Base-by-base conservation (phyloP, 352 stramenopile genomes). In the Halophytophthora batemanensis region DNA sequence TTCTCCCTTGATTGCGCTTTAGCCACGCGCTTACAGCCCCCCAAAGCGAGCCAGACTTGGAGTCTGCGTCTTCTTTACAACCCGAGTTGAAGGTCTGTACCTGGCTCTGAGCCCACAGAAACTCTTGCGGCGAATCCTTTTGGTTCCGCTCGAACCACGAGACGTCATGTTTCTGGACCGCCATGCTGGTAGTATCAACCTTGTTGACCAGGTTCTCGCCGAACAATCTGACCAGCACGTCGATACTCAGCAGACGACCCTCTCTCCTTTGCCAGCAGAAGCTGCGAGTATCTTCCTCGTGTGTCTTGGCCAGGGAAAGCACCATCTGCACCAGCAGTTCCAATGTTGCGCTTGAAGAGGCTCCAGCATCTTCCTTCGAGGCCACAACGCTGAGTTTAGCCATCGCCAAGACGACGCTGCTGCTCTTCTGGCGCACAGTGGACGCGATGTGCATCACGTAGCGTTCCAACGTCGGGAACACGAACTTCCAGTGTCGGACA, bases 401-500 rank as follows among this genome's bases (percentile, higher is more conserved):
- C 10, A 91, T 43, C 7, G 74, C 64, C 13, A 71, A 36, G 14
- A 89, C 64, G 18, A 88, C 68, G 2, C 36, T 63, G 38, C 73
- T 86, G 45, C 71, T 77, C 45, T 72, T 69, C 25, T 84, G 73
- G 0, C 77, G 73, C 21, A 89, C 77, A 34, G 64, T 88, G 2
- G 80, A 89, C 6, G 81, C 77, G 19, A 87, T 68, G 42, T 91
- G 81, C 53, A 84, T 72, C 18, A 91, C 61, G 29, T 91, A 89
- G 18, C 76, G 61, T 49, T 91, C 80, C 25, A 88, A 60, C 5
- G 72, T 89, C 7, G 77, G 74, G 50, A 82, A 88, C 13, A 91
- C 60, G 8, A 88, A 54, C 28, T 71, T 77, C 81, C 81, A 91
- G 49, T 91, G 77, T 45, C 82, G 86, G 31, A 78, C 23, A 6